These are phyloP conservation scores for Stramenopiles sp. DNA, from an alignment of 352 stramenopile genomes.

Conservation along the genomic window DNA sequence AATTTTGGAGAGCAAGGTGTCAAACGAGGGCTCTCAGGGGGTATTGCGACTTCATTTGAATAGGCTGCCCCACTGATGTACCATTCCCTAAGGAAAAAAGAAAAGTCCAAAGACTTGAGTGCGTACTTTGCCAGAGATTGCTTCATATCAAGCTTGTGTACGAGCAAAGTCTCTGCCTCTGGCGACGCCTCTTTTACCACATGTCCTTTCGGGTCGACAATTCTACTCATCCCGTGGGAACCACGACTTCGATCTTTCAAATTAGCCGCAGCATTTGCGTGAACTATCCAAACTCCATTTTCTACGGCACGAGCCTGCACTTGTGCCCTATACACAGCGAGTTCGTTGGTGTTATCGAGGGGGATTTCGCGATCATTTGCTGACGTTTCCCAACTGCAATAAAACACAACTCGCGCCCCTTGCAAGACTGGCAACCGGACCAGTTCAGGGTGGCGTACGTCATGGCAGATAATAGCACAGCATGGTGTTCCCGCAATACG, in stretches of 20 bases:
- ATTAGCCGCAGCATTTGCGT: not conserved
- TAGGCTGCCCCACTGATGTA: not conserved
- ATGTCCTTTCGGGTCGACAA: not conserved
- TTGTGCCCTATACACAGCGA: not conserved
- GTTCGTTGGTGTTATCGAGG: not conserved
- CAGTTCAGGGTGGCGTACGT: not conserved
- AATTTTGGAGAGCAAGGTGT: not conserved
- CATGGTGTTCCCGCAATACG: not conserved
- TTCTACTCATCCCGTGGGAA: not conserved
- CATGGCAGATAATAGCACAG: conserved; percentile 2
- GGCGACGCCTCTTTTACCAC: not conserved
- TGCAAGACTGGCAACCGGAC: not conserved
- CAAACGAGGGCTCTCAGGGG: not conserved
- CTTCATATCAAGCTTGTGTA: not conserved
- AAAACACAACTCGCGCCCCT: not conserved
- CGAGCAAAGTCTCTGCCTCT: not conserved
- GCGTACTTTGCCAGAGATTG: not conserved
- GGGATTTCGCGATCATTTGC: not conserved
- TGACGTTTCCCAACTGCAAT: conserved; percentile 5
- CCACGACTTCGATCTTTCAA: not conserved
- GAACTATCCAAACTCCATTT: conserved; percentile 6
- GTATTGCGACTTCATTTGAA: not conserved
- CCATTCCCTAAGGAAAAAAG: not conserved
- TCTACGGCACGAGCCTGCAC: not conserved
- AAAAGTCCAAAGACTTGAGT: not conserved